phyloP scores from a whole-genome alignment of 2,329 filamentous ascomycete species.

The Bertia moriformis region DNA sequence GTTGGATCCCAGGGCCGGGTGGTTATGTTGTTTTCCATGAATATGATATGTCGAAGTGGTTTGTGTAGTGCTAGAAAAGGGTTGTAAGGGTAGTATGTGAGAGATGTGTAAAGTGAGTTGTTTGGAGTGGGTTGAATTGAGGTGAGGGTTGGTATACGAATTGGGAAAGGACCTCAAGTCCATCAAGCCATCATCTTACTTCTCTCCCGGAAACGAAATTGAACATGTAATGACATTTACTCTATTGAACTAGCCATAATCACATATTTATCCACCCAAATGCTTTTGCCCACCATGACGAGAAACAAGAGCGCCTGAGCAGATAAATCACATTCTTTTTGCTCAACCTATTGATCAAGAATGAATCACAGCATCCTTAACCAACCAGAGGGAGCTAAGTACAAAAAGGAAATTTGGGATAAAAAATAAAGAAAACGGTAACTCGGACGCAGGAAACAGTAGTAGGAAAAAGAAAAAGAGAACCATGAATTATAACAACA shows the following conservation, averaged over 20 bases:
- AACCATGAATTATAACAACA: constrained; percentile 13
- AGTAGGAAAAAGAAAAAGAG: constrained; percentile 9
- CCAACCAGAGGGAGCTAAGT: constrained; percentile 17
- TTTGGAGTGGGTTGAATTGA: too few species aligned
- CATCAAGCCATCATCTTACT: too few species aligned
- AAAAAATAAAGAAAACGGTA: constrained; percentile 13
- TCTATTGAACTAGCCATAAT: constrained; percentile 15
- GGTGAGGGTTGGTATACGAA: too few species aligned
- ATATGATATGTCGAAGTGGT: background rate
- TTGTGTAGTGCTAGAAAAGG: background rate
- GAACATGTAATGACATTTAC: constrained; percentile 16
- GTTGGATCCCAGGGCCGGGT: background rate
- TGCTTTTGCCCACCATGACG: constrained; percentile 9
- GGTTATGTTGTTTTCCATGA: background rate
- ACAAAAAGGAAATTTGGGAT: too few species aligned
- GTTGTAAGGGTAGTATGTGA: too few species aligned
- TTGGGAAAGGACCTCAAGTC: too few species aligned
- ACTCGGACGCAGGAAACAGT: too few species aligned
- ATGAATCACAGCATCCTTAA: constrained; percentile 10
- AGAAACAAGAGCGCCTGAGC: constrained; percentile 11
- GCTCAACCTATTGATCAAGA: constrained; percentile 7
- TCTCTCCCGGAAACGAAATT: too few species aligned
- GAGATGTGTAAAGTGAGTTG: too few species aligned
- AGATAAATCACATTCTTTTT: constrained; percentile 19
- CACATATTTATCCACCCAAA: constrained; percentile 10